Percentiles rank a stretch among this genome's conserved stretches.
These are phyloP conservation scores for Botrytis paeoniae DNA, from an alignment of 2,329 filamentous ascomycete genomes.

Conservation along the genomic window DNA sequence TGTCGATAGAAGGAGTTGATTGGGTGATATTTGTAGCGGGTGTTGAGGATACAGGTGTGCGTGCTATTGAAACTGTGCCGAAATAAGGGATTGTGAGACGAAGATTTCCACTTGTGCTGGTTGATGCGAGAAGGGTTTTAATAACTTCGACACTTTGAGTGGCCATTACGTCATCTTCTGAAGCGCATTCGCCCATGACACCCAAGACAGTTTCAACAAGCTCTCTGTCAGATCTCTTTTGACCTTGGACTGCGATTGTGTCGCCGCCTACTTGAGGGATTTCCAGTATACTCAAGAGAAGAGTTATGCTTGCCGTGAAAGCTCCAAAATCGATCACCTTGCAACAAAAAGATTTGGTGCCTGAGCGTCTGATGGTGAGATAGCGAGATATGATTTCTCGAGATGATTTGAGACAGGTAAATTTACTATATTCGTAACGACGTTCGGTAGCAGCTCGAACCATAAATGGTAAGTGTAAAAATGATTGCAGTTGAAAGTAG, in stretches of 20 bases:
- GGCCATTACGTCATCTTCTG: slow-evolving; percentile 27
- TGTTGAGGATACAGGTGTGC: background rate
- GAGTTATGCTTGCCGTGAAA: slow-evolving; percentile 34
- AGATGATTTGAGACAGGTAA: slow-evolving; percentile 34
- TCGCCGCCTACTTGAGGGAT: slow-evolving; percentile 20
- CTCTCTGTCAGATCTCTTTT: slow-evolving; percentile 27
- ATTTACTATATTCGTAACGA: slow-evolving; percentile 37
- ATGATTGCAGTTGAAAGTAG: slow-evolving; percentile 34
- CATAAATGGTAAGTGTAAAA: slow-evolving; percentile 38
- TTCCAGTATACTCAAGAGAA: slow-evolving; percentile 33
- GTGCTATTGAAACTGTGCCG: slow-evolving; percentile 35
- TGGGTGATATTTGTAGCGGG: background rate
- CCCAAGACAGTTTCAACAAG: slow-evolving; percentile 30
- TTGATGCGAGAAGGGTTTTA: slow-evolving; percentile 31
- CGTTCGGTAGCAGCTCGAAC: slow-evolving; percentile 35
- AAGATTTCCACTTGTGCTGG: slow-evolving; percentile 27
- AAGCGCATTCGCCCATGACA: slow-evolving; percentile 28
- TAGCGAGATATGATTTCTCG: slow-evolving; percentile 34
- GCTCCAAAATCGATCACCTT: slow-evolving; percentile 36
- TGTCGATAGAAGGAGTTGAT: background rate
- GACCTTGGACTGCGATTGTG: slow-evolving; percentile 21
- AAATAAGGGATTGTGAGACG: slow-evolving; percentile 38
- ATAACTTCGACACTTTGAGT: slow-evolving; percentile 35
- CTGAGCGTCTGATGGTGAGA: slow-evolving; percentile 26
- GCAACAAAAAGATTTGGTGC: slow-evolving; percentile 32